Evolutionary conservation across 2,329 filamentous ascomycete species (phyloP), one percentile per base, ranked within the genome.

Genomic region (Paraphaeosphaeria sporulosa): DNA sequence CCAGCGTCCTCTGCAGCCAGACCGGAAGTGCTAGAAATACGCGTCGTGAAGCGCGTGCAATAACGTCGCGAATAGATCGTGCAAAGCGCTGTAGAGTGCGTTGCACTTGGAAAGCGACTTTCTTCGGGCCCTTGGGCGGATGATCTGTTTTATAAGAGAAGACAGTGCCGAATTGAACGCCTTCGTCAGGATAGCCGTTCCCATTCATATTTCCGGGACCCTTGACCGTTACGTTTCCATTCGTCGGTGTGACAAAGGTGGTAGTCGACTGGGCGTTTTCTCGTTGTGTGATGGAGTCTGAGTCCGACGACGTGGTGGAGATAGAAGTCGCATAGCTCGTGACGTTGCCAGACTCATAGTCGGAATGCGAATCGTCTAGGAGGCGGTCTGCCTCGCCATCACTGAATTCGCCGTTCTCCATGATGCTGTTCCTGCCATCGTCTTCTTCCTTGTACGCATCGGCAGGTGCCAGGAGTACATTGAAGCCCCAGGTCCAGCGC

Each of bases 401-500:
- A 10, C 82, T 81, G 50, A 88, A 89, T 61, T 87, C 82, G 17
- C 90, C 79, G 51, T 76, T 78, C 61, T 83, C 82, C 50, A 81
- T 72, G 19, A 71, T 68, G 7, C 75, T 70, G 49, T 78, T 75
- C 46, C 71, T 73, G 30, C 79, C 79, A 10, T 69, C 74, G 42
- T 86, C 83, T 60, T 91, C 89, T 55, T 91, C 87, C 13, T 85
- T 82, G 71, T 92, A 92, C 63, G 86, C 86, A 51, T 90, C 88
- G 66, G 92, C 90, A 19, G 94, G 93, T 19, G 94, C 94, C n/a
- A 99, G 83, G 19, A 99, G 84, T 40, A 98, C 89, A 71, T 97
- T 93, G 78, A 97, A 98, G 12, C 95, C 95, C 95, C 95, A 99
- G 64, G 92, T 97, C 95, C 95, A 99, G 60, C 95, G 88, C 21